phyloP scores from a whole-genome alignment of 805 yeast genomes.

The Candida multigemmis region DNA sequence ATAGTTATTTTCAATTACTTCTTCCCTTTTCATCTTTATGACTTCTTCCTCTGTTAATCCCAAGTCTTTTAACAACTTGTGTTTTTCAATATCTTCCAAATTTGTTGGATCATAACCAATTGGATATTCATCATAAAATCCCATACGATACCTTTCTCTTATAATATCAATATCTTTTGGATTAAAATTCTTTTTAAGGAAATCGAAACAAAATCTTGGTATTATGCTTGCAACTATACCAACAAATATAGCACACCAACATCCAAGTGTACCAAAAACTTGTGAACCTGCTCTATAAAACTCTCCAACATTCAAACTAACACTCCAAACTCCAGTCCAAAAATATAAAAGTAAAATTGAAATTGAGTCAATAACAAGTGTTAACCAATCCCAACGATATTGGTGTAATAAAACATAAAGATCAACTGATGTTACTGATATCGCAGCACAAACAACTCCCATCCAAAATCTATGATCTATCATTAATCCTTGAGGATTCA shows the following conservation, averaged over 20 bases:
- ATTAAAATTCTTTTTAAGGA: slow-evolving; percentile 38
- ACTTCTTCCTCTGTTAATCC: slow-evolving; percentile 24
- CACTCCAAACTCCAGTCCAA: slow-evolving; percentile 80
- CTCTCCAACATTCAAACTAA: slow-evolving; percentile 41
- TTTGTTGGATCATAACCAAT: slow-evolving; percentile 46
- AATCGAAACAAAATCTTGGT: slow-evolving; percentile 52
- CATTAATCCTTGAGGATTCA: slow-evolving; percentile 43
- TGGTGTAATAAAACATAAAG: slow-evolving; percentile 59
- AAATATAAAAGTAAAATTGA: slow-evolving; percentile 52
- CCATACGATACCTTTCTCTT: slow-evolving; percentile 49
- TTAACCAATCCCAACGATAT: slow-evolving; percentile 71
- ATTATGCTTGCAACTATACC: slow-evolving; percentile 46
- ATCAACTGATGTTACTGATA: slow-evolving; percentile 59
- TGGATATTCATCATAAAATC: slow-evolving; percentile 43
- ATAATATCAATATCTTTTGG: slow-evolving; percentile 68
- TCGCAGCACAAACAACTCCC: slow-evolving; percentile 53
- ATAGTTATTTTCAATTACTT: slow-evolving; percentile 3
- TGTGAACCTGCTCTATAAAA: slow-evolving; percentile 59
- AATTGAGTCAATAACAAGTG: slow-evolving; percentile 41
- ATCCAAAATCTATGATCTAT: slow-evolving; percentile 64
- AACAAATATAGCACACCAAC: slow-evolving; percentile 58
- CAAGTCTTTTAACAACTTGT: slow-evolving; percentile 20
- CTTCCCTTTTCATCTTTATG: slow-evolving; percentile 19
- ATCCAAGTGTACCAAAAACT: slow-evolving; percentile 49
- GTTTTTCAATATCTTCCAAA: slow-evolving; percentile 31